Percentiles rank a stretch among this genome's conserved stretches.
phyloP scores from a whole-genome alignment of 192 early-diverging fungal species.

The Coemansia erecta region DNA sequence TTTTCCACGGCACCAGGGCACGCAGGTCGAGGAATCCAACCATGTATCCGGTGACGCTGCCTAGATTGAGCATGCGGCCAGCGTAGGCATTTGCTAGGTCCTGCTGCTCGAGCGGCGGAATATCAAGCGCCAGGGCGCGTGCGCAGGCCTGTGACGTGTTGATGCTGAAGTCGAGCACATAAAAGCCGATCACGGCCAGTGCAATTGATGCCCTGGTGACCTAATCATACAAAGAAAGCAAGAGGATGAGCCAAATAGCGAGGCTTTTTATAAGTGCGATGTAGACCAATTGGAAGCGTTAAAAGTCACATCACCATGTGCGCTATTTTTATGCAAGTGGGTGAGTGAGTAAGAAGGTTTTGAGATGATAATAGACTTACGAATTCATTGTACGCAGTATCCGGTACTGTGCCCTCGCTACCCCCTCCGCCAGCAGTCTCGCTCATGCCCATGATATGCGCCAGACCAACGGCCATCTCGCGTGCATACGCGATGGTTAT shows the following conservation, averaged over 20 bases:
- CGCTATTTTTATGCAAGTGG: background rate
- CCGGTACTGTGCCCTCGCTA: constrained; percentile 9
- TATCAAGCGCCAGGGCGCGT: constrained; percentile 85
- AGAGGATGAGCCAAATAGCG: constrained; percentile 1
- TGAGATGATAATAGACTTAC: constrained; percentile 8
- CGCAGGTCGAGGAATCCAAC: constrained; percentile 79
- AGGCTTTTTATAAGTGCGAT: background rate
- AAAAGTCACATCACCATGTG: background rate
- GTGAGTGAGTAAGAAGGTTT: background rate
- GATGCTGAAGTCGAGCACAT: constrained; percentile 88
- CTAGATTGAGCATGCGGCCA: constrained; percentile 82
- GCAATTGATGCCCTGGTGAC: constrained; percentile 57
- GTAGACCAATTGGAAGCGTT: background rate
- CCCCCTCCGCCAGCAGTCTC: background rate
- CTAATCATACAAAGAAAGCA: constrained; percentile 14
- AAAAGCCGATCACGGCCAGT: constrained; percentile 84
- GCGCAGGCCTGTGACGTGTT: constrained; percentile 85
- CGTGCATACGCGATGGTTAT: constrained; percentile 42
- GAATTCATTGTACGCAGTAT: constrained; percentile 14
- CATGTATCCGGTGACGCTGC: constrained; percentile 84
- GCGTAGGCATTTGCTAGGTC: constrained; percentile 81
- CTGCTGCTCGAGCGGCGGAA: constrained; percentile 76
- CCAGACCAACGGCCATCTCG: constrained; percentile 27
- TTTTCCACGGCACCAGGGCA: constrained; percentile 61
- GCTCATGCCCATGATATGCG: constrained; percentile 2